Evolutionary conservation across 2,329 filamentous ascomycete species (phyloP), one percentile per base, ranked within the genome.

Genomic region (Hymenotorrendiella dingleyae): DNA sequence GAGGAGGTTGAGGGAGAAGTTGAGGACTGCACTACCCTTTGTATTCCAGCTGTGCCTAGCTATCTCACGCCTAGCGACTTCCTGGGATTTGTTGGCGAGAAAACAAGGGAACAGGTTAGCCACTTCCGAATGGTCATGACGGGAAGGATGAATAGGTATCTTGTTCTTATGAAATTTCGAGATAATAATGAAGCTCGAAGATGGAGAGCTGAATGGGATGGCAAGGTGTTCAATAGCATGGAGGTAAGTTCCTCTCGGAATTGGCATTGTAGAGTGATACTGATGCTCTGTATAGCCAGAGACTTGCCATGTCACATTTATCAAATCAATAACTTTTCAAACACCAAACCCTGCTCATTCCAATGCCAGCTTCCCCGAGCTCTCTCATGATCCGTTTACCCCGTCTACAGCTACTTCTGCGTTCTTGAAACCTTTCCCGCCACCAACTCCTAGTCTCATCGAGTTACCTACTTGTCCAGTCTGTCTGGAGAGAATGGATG

Each of bases 401-500:
- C 69, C 79, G 2, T 84, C 57, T 73, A 73, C 9, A 65, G 42
- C 53, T 11, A 36, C 55, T 29, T 53, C 55, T 7, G 46, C 49
- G 16, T 53, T 48, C 34, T 64, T 78, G 5, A 77, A 75, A 46
- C 79, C 78, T 0, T 78, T 80, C 40, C 77, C 78, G 4, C 81
- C 72, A 2, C 77, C 76, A 2, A 95, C 91, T 1, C 86, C 90
- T 1, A 84, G 86, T 37, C 73, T 97, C 1, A 76, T 95, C 41
- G 93, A 98, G 66, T 70, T 98, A 10, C 93, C 93, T 2, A 97
- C 93, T 1, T 98, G 93, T 52, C 90, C 93, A 0, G 93, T 98
- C 8, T 98, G 93, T 54, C 74, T 98, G 4, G 93, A 98, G 63
- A 83, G 91, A 36, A 98, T 98, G 93, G 93, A 98, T 58, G 91